Conservation (phyloP, 306 rosid species). For the Hippophae gyantsensis region DNA sequence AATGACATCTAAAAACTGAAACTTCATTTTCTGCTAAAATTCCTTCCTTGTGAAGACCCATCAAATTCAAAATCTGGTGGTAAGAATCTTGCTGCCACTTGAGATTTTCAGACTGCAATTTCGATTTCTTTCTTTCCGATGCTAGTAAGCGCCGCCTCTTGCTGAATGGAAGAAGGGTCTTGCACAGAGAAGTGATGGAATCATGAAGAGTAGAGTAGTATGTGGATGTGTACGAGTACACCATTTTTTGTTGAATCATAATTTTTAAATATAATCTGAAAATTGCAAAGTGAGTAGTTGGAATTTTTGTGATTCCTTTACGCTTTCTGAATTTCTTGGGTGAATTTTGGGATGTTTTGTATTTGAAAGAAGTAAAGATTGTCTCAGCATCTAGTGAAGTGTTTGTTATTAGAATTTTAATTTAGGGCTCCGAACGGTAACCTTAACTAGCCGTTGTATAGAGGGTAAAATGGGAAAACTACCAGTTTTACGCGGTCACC, state of each 20-base stretch:
- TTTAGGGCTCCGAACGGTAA: constrained; percentile 42
- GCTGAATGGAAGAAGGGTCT: constrained; percentile 72
- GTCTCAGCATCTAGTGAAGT: background rate
- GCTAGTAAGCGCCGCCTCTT: constrained; percentile 52
- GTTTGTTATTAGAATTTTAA: constrained; percentile 27
- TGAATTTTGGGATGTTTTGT: constrained; percentile 12
- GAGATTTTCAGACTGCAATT: constrained; percentile 75
- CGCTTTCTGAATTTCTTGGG: constrained; percentile 7
- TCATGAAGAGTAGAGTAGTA: constrained; percentile 89
- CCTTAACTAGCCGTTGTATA: constrained; percentile 51
- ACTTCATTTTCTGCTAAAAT: constrained; percentile 63
- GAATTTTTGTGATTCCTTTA: constrained; percentile 10
- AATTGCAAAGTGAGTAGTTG: constrained; percentile 1
- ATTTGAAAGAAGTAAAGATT: constrained; percentile 1
- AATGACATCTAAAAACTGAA: constrained; percentile 50
- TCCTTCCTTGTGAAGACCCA: constrained; percentile 92
- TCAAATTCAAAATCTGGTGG: constrained; percentile 74
- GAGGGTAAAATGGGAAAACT: background rate
- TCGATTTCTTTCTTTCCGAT: constrained; percentile 39
- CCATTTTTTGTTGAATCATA: constrained; percentile 35
- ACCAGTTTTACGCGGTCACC: no score
- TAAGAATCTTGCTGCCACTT: constrained; percentile 97
- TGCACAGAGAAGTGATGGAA: constrained; percentile 72
- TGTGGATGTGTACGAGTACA: constrained; percentile 66
- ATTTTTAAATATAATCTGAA: background rate